Evolutionary conservation across 331 rosid genomes (phyloP).

Genomic region (Acacia pycnantha): DNA sequence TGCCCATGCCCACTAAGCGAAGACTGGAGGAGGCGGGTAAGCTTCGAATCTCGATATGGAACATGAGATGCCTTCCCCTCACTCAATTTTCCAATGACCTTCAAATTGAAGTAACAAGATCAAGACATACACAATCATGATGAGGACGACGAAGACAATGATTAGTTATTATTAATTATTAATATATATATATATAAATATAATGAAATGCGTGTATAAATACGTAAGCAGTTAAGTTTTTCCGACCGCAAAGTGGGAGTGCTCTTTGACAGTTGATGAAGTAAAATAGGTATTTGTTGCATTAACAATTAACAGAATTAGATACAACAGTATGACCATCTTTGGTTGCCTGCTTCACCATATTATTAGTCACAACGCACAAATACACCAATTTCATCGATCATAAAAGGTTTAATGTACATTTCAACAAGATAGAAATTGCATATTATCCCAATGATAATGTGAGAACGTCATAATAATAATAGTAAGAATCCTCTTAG

Average conservation of each 20-base stretch:
- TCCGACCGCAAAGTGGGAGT: not conserved
- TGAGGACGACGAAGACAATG: not conserved
- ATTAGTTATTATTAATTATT: not conserved
- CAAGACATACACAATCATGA: constrained; percentile 11
- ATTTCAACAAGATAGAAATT: constrained; percentile 18
- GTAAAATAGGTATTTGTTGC: not conserved
- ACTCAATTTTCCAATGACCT: constrained; percentile 97
- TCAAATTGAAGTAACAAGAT: constrained; percentile 49
- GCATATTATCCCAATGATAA: constrained; percentile 18
- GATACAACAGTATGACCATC: not conserved
- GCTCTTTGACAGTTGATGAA: not conserved
- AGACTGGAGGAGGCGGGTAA: constrained; percentile 96
- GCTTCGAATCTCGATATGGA: constrained; percentile 98
- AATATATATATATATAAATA: not conserved
- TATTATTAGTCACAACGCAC: not conserved
- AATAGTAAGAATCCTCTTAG: not conserved
- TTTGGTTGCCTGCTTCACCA: not conserved
- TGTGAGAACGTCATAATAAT: not conserved
- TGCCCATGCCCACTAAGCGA: constrained; percentile 96
- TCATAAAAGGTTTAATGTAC: constrained; percentile 4
- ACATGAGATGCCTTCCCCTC: constrained; percentile 99
- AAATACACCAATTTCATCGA: not conserved
- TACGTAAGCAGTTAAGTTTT: not conserved
- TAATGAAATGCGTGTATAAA: not conserved
- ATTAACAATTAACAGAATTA: not conserved